phyloP scores from a whole-genome alignment of 495 filamentous ascomycete genomes.

The Hyphodiscus hymeniophilus region DNA sequence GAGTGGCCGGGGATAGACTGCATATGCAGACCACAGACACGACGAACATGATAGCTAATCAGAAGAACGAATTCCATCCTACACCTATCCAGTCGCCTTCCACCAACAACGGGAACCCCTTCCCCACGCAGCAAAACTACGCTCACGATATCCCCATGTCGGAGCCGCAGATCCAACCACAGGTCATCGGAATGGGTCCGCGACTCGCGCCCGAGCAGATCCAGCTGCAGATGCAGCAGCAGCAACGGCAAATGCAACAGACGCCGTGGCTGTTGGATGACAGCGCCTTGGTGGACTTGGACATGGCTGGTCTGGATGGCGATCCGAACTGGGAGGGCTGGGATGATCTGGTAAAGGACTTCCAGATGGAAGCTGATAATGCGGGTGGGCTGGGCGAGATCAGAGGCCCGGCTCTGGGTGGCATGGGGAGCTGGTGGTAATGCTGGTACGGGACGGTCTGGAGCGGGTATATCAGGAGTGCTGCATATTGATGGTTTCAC shows the following conservation, averaged over 20 bases:
- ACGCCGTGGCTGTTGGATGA: conserved; percentile 18
- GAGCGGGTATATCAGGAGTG: too few relatives aligned
- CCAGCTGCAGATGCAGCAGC: conserved; percentile 12
- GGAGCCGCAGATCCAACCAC: conserved; percentile 1
- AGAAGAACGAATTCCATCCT: neutral
- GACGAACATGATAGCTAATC: conserved; percentile 29
- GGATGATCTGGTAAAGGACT: conserved; percentile 22
- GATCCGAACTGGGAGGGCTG: conserved; percentile 21
- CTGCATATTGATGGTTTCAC: too few relatives aligned
- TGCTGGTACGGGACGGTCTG: neutral
- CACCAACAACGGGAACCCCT: neutral
- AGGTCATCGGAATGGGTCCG: conserved; percentile 4
- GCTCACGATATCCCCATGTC: conserved; percentile 3
- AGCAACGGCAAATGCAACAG: neutral
- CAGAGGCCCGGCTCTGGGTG: conserved; percentile 11
- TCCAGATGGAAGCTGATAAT: conserved; percentile 15
- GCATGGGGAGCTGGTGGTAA: conserved; percentile 21
- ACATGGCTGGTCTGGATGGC: conserved; percentile 13
- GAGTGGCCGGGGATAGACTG: conserved; percentile 27
- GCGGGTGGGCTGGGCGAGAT: neutral
- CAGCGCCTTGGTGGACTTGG: conserved; percentile 12
- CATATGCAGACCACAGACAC: conserved; percentile 26
- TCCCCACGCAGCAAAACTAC: neutral
- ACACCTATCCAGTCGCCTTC: neutral
- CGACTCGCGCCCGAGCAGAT: conserved; percentile 8